Conservation (phyloP, 148 eudicot genomes). For the Drosera capensis region DNA sequence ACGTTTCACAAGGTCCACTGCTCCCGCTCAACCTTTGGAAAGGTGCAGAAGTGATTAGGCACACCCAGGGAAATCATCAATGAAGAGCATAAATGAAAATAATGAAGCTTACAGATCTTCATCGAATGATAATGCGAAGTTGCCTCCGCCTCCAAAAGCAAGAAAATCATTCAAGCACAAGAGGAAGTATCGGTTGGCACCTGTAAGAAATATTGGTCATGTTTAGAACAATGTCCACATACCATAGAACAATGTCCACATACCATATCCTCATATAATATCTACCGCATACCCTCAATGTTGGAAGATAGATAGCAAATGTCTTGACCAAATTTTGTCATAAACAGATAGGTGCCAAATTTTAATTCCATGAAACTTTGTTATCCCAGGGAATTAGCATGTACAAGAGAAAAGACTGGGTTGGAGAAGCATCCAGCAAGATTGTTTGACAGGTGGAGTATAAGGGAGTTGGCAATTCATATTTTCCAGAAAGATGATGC, state of each 20-base stretch:
- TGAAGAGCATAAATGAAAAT: neutral
- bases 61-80: neutral
- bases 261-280: too few relatives aligned
- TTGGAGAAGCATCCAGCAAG: too few relatives aligned
- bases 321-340: too few relatives aligned
- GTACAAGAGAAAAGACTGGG: too few relatives aligned
- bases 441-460: too few relatives aligned
- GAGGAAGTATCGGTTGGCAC: slow-evolving; percentile 74
- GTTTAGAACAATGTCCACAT: slow-evolving; percentile 7
- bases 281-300: too few relatives aligned
- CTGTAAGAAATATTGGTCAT: slow-evolving; percentile 16
- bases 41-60: slow-evolving; percentile 1
- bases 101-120: slow-evolving; percentile 66
- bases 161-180: slow-evolving; percentile 63
- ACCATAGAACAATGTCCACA: slow-evolving; percentile 1
- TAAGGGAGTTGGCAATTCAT: too few relatives aligned
- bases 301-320: too few relatives aligned
- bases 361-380: too few relatives aligned
- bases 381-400: too few relatives aligned
- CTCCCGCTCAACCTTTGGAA: slow-evolving; percentile 55
- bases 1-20: slow-evolving; percentile 93
- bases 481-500: too few relatives aligned
- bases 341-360: too few relatives aligned
- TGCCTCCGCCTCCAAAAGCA: slow-evolving; percentile 87
- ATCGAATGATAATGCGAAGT: slow-evolving; percentile 63